A percentile compares a stretch with the other conserved stretches of the same genome.
These are phyloP conservation scores for Paramecium bursaria DNA, from an alignment of 73 alveolate species.

Conservation along the genomic window DNA sequence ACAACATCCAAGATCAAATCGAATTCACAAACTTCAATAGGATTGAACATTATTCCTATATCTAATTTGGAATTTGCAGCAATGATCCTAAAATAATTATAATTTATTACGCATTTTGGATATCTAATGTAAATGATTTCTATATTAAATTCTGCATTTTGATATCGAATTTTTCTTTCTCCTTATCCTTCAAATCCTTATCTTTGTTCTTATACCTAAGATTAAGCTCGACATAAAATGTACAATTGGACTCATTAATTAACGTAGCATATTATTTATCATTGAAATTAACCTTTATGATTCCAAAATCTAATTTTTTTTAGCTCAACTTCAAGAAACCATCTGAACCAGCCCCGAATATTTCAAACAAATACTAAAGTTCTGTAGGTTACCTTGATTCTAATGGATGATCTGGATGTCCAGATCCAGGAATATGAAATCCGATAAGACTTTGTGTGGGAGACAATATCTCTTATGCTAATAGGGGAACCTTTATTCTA, in stretches of 20 bases:
- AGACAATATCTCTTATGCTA: conserved; percentile 89
- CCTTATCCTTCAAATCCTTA: conserved; percentile 40
- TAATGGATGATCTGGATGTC: conserved; percentile 75
- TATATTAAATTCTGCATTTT: conserved; percentile 72
- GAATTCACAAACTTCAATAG: conserved; percentile 87
- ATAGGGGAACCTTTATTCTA: conserved; percentile 84
- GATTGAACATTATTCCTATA: conserved; percentile 93
- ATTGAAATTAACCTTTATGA: conserved; percentile 95
- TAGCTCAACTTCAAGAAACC: conserved; percentile 92
- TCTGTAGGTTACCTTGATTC: conserved; percentile 77
- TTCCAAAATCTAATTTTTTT: conserved; percentile 89
- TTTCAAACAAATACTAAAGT: conserved; percentile 78
- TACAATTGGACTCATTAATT: conserved; percentile 90
- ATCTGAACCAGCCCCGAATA: conserved; percentile 94
- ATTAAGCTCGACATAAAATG: conserved; percentile 89
- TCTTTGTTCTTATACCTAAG: conserved; percentile 83
- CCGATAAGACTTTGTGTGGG: conserved; percentile 90
- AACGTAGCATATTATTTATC: conserved; percentile 86
- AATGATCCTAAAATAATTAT: too few relatives aligned
- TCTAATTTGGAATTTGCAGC: conserved; percentile 95
- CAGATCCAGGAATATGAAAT: conserved; percentile 94
- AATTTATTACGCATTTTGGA: conserved; percentile 96
- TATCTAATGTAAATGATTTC: conserved; percentile 89
- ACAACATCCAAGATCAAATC: conserved; percentile 88
- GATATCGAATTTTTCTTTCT: conserved; percentile 65